Base-by-base conservation (phyloP, 345 rosid genomes). In the Gossypioides kirkii region DNA sequence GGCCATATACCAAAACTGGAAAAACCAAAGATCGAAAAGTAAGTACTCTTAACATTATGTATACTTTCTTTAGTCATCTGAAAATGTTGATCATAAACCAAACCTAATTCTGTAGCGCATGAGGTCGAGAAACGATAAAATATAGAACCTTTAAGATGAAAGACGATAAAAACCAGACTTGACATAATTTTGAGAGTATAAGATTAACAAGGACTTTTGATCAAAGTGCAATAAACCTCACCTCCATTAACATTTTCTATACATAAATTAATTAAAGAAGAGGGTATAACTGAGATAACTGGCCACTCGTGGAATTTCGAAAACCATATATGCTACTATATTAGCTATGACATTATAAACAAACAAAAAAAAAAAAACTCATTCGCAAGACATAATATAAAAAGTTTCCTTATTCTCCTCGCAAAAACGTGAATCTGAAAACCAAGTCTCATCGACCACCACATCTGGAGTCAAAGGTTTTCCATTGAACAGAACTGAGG, bases 381-480 rank as follows among this genome's bases (percentile, higher is more conserved):
- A 61, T 61, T 28, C 7, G 2, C 12, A 61, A 4, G 23, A 36
- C 23, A 38, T 1, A 62, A n/a, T 36, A 59, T 12, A 13, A 38
- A 62, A 62, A 38, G 45, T 38, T 38, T 74, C 82, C 80, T 78
- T 54, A 20, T 23, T 9, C 46, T 80, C 66, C 76, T 6, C 43
- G 70, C 82, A 84, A 8, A 77, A 17, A 55, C 9, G 74, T 32
- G 83, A 70, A 78, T 85, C 80, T 3, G 90, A 85, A 73, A 77
- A 80, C 83, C 82, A 82, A 55, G 80, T 75, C 74, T 88, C 92
- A 32, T 86, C 88, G 41, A 88, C 81, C 10, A 80, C 54, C 9
- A 74, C 66, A 43, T 75, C 82, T 2, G 83, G 62, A 4, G 62
- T 74, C 17, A 74, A 13, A 73, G 84, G 79, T 18, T 74, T 84